Conservation (phyloP, 257 asterid species). For the Solanum ahanhuiri region DNA sequence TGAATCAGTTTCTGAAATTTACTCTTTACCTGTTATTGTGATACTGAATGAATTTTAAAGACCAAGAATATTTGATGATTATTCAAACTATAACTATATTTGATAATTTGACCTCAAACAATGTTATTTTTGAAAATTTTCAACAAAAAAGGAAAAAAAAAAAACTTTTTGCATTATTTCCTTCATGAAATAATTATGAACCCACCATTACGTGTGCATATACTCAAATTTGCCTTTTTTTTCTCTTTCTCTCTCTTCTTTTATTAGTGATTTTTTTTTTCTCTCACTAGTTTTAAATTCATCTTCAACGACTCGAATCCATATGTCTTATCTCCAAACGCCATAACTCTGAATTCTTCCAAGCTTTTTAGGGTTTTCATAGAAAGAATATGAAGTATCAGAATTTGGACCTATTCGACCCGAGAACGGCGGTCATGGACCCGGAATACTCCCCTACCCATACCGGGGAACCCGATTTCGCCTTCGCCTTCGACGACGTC, state of each 20-base stretch:
- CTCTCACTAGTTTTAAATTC: not conserved
- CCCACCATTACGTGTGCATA: not conserved
- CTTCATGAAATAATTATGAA: not conserved
- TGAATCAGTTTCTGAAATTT: too few relatives aligned
- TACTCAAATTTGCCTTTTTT: too few relatives aligned
- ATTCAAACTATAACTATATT: not conserved
- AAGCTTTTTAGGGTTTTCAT: not conserved
- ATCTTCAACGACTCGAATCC: not conserved
- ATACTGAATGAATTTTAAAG: too few relatives aligned
- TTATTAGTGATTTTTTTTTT: not conserved
- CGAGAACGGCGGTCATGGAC: not conserved
- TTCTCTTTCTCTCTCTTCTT: not conserved
- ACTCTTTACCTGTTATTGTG: not conserved
- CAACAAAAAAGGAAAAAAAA: not conserved
- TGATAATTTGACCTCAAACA: not conserved
- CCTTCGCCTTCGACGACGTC: constrained; percentile 6
- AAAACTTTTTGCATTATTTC: not conserved
- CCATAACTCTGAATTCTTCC: not conserved
- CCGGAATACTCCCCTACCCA: not conserved
- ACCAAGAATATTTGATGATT: not conserved
- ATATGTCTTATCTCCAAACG: not conserved
- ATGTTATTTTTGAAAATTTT: not conserved
- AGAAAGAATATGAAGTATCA: not conserved
- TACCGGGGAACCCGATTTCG: constrained; percentile 1
- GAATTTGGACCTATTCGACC: constrained; percentile 5